Conservation (phyloP, 148 eudicot species). For the Camellia sinensis region DNA sequence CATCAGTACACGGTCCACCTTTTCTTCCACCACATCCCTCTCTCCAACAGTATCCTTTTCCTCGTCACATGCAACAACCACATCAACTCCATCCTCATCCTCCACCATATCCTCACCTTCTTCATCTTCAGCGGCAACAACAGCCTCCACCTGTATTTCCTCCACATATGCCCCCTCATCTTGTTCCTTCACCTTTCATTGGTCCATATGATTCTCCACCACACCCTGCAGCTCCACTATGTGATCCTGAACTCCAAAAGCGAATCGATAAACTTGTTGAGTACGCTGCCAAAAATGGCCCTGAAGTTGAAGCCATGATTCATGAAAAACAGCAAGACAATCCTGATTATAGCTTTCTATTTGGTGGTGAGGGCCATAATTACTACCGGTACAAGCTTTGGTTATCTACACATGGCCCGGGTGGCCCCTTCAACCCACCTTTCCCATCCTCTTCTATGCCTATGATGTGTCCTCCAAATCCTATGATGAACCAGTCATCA, state of each 20-base stretch:
- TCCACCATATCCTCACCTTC: conserved; percentile 53
- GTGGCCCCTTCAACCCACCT: conserved; percentile 57
- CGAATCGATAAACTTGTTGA: conserved; percentile 88
- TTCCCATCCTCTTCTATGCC: conserved; percentile 59
- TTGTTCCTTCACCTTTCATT: conserved; percentile 55
- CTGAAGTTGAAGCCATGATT: conserved; percentile 89
- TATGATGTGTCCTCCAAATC: conserved; percentile 65
- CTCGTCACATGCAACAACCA: conserved; percentile 62
- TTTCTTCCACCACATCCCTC: conserved; percentile 74
- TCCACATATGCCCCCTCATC: conserved; percentile 68
- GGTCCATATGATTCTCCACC: conserved; percentile 75
- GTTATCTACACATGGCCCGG: conserved; percentile 54
- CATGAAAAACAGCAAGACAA: conserved; percentile 83
- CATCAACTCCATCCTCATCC: conserved; percentile 73
- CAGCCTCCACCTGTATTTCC: conserved; percentile 69
- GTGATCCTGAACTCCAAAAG: conserved; percentile 84
- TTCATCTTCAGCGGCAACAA: conserved; percentile 65
- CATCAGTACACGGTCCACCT: conserved; percentile 75
- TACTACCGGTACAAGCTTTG: conserved; percentile 88
- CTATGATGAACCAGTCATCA: conserved; percentile 44
- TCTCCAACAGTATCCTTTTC: conserved; percentile 73
- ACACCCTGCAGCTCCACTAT: conserved; percentile 77
- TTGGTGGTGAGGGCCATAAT: conserved; percentile 94
- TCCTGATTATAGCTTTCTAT: conserved; percentile 79
- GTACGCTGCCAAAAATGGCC: conserved; percentile 86